phyloP scores from a whole-genome alignment of 108 stramenopile genomes.

The Aurantiochytrium sp. region DNA sequence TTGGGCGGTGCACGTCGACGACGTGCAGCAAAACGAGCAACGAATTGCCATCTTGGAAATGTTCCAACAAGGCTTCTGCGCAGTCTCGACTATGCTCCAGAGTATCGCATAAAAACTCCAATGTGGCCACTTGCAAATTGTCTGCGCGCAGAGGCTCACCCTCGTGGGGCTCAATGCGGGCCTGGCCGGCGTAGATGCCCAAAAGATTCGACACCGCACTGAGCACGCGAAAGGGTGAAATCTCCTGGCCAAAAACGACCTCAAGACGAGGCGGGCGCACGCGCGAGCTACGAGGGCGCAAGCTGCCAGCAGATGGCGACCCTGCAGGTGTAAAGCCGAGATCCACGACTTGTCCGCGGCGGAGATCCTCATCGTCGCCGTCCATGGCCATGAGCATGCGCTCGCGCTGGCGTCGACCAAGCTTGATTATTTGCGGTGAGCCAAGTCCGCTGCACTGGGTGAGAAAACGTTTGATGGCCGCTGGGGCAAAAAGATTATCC shows the following conservation, averaged over 20 bases:
- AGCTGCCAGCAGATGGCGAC: neutral
- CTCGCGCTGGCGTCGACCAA: neutral
- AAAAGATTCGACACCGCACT: neutral
- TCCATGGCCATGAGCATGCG: conserved; percentile 4
- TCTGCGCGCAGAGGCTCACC: neutral
- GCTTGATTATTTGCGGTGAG: neutral
- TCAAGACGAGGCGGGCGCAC: neutral
- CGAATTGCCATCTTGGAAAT: neutral
- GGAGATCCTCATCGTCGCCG: neutral
- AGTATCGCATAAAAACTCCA: neutral
- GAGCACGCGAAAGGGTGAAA: neutral
- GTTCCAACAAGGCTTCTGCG: neutral
- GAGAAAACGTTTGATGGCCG: neutral
- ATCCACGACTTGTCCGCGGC: neutral
- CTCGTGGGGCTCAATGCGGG: neutral
- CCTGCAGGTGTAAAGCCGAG: neutral
- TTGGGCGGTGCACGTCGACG: neutral
- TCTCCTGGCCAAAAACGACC: neutral
- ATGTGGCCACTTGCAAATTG: neutral
- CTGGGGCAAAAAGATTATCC: neutral
- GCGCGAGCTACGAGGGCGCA: too few relatives aligned
- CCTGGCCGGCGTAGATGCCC: neutral
- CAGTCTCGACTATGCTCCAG: neutral
- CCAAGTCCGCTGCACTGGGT: neutral
- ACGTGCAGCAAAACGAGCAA: neutral